phyloP scores from a whole-genome alignment of 2,329 filamentous ascomycete species.

The Colletotrichum acutatum region DNA sequence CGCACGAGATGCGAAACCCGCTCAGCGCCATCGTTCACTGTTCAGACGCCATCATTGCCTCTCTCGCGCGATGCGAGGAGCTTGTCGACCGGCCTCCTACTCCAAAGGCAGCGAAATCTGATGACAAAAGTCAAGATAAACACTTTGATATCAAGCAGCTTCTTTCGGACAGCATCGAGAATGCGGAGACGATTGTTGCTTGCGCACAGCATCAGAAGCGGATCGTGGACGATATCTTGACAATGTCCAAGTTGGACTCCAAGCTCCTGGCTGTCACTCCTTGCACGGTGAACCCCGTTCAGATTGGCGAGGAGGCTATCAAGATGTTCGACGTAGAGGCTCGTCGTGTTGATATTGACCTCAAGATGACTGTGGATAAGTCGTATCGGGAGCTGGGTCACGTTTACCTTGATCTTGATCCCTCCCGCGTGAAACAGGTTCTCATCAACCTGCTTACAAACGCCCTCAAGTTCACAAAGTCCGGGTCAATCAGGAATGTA shows the following conservation, averaged over 20 bases:
- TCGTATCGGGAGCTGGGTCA: constrained; percentile 68
- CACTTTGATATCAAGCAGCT: constrained; percentile 50
- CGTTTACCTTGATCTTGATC: constrained; percentile 77
- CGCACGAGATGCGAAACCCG: constrained; percentile 80
- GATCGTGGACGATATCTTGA: constrained; percentile 81
- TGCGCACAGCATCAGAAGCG: constrained; percentile 85
- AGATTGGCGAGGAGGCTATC: constrained; percentile 73
- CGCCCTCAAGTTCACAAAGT: constrained; percentile 83
- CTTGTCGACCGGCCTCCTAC: constrained; percentile 42
- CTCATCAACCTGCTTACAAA: constrained; percentile 85
- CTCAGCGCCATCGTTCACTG: constrained; percentile 79
- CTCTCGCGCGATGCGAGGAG: constrained; percentile 56
- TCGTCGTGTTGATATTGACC: constrained; percentile 73
- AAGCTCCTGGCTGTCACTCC: constrained; percentile 79
- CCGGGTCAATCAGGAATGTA: constrained; percentile 67
- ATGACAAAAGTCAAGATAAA: constrained; percentile 10
- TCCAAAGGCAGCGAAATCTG: not conserved
- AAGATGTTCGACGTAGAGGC: constrained; percentile 85
- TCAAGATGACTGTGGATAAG: constrained; percentile 71
- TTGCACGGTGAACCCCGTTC: constrained; percentile 73
- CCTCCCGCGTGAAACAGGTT: constrained; percentile 80
- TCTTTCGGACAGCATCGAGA: constrained; percentile 73
- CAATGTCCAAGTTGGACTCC: constrained; percentile 80
- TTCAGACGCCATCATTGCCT: constrained; percentile 74
- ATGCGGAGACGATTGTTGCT: constrained; percentile 80